Conservation (phyloP, 2,329 filamentous ascomycete species). For the Alternaria viburni region DNA sequence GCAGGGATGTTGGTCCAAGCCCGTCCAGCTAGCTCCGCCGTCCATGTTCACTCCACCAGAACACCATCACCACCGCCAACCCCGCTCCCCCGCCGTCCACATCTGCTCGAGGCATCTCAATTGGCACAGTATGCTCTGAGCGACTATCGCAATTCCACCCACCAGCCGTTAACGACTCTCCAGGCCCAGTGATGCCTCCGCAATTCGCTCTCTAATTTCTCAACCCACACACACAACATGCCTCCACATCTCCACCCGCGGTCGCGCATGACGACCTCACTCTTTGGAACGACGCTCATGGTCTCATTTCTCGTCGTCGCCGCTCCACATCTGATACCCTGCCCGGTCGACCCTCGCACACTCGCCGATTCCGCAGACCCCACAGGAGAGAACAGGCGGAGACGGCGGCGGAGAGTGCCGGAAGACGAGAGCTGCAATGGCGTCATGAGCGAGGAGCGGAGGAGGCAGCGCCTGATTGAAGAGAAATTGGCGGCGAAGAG, state of each 20-base stretch:
- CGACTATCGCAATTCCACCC: neutral
- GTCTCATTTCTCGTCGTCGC: conserved; percentile 92
- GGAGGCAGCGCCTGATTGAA: conserved; percentile 19
- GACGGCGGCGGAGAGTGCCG: conserved; percentile 53
- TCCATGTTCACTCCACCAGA: conserved; percentile 28
- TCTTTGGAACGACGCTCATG: conserved; percentile 91
- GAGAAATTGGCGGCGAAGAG: conserved; percentile 53
- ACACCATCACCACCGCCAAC: conserved; percentile 32
- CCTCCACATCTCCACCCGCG: conserved; percentile 87
- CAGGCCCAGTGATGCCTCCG: conserved; percentile 40
- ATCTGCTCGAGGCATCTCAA: conserved; percentile 37
- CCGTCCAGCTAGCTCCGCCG: conserved; percentile 10
- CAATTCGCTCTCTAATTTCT: conserved; percentile 23
- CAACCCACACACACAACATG: conserved; percentile 58
- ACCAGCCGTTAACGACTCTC: conserved; percentile 17
- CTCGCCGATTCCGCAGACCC: conserved; percentile 70
- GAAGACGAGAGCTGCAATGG: conserved; percentile 29
- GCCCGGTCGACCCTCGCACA: conserved; percentile 77
- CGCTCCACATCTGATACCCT: conserved; percentile 88
- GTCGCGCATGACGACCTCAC: conserved; percentile 88
- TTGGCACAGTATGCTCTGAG: conserved; percentile 30
- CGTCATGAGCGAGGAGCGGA: conserved; percentile 28
- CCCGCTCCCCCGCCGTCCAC: conserved; percentile 19
- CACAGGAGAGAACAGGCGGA: conserved; percentile 28
- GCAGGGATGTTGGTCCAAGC: conserved; percentile 15